Base-by-base conservation (phyloP, 352 stramenopile genomes). In the Globisporangium paroecandrum region DNA sequence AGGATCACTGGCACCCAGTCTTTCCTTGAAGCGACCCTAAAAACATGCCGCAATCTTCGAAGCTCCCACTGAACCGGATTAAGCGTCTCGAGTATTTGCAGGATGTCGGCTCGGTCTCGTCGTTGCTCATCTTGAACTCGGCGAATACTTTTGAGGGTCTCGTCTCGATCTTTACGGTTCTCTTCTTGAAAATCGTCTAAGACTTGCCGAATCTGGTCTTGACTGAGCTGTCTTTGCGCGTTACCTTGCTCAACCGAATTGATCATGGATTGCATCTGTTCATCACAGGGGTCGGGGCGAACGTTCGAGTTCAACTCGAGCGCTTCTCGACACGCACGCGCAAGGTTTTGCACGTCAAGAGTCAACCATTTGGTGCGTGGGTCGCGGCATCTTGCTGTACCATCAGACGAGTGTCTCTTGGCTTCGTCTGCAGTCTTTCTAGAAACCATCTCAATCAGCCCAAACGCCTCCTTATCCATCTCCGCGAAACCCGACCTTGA, bases 391-490 rank as follows among this genome's bases (percentile, higher is more conserved):
- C 0, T 36, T 29, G 27, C 53, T 3, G 25, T 0, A 12, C 8
- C 54, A 24, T 24, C 15, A 32, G 49, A 9, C 8, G 34, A 13
- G 27, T 15, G 6, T 0, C 12, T 29, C 15, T 36, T 59, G 1
- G n/a, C 25, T 20, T 59, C 25, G 38, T 59, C 13, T 49, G 13
- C 15, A 9, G 41, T 49, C 41, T 9, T 15, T 49, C 7, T 18
- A 59, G 13, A 59, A 59, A 20, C 24, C 1, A 7, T 20, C 54
- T 41, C 25, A 7, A 41, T 29, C 54, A 59, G 27, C 3, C 24
- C 54, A 59, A 59, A 59, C 54, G 22, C 27, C 15, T 59, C 54
- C 27, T 36, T 36, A 2, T 41, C 27, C 24, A 59, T 41, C 54
- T 20, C 5, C 9, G 15, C 32, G 54, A 59, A 38, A 18, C 25